phyloP scores from a whole-genome alignment of 2,329 filamentous ascomycete species.

The Trichoderma koningii region DNA sequence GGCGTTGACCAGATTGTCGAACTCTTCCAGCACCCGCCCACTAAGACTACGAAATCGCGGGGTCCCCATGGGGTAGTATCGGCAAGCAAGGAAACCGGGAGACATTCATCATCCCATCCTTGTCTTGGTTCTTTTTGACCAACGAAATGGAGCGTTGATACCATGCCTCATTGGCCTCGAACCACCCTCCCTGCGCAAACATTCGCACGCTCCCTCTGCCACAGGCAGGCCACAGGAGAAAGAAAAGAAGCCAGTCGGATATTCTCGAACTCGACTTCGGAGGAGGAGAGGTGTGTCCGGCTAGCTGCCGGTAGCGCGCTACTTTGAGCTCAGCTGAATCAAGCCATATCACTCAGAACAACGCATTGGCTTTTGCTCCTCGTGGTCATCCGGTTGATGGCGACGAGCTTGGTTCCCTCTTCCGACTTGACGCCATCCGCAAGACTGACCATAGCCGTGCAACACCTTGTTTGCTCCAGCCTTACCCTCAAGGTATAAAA shows the following conservation, averaged over 20 bases:
- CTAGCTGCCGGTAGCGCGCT: slow-evolving; percentile 8
- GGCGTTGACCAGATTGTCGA: background rate
- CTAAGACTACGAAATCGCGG: background rate
- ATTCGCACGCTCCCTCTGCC: too few relatives aligned
- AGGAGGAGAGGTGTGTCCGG: background rate
- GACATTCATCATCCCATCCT: too few relatives aligned
- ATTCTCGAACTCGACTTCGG: too few relatives aligned
- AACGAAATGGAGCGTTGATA: too few relatives aligned
- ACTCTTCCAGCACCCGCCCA: background rate
- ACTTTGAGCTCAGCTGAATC: slow-evolving; percentile 3
- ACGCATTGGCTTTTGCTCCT: background rate
- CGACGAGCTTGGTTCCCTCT: background rate
- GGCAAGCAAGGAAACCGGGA: background rate
- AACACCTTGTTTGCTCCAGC: background rate
- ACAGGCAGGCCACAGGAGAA: too few relatives aligned
- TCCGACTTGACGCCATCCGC: background rate
- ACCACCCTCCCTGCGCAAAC: too few relatives aligned
- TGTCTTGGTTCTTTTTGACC: too few relatives aligned
- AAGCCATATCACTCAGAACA: background rate
- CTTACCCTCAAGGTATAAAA: background rate
- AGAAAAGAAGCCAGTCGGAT: too few relatives aligned
- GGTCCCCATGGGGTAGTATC: slow-evolving; percentile 5
- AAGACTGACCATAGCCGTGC: background rate
- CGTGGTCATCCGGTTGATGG: background rate
- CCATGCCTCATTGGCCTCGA: too few relatives aligned